Evolutionary conservation across 1,284 basidiomycete species (phyloP), one percentile per base, ranked within the genome.

Genomic region (Irpex sp.): DNA sequence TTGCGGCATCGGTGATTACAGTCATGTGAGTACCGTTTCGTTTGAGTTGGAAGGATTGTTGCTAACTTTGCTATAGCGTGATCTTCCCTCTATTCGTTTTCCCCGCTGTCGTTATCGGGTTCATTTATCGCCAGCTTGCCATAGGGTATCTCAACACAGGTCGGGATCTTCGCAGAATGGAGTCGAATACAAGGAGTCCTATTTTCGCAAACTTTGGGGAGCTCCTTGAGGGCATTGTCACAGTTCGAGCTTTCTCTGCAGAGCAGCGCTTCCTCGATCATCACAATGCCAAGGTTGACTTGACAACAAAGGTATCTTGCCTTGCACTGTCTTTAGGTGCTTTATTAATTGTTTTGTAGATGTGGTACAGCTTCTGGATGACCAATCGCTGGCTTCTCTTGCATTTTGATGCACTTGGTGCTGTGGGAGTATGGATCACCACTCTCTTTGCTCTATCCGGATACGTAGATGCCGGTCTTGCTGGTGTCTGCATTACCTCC

Each of bases 201-300:
- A 89, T 92, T 62, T 90, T 88, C 72, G 85, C 89, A 2, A 89
- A 90, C 60, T 94, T 95, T 70, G 85, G 84, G 5, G 94, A 97
- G 74, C 75, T 93, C 11, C 77, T 95, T 44, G 85, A 87, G 64
- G 92, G 93, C 19, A 89, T 94, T 58, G 83, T 93, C 54, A 89
- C 91, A n/a, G 92, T 97, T 47, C 86, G 95, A 57, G 96, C 94
- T 0, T 97, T 96, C 76, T 91, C 90, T 7, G 91, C 88, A 1
- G 94, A 96, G 70, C 78, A 79, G 48, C 80, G 85, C n/a, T 96
- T 97, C 79, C 81, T 95, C 69, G 82, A 91, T 61, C 81, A 83
- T 58, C 78, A 95, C 38, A 91, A 90, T 72, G 71, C 63, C 3
- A 89, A 87, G 72, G 81, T 91, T 57, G 87, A 91, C 69, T 70